These are phyloP conservation scores for Aethionema arabicum DNA, from an alignment of 345 rosid genomes.

Conservation along the genomic window DNA sequence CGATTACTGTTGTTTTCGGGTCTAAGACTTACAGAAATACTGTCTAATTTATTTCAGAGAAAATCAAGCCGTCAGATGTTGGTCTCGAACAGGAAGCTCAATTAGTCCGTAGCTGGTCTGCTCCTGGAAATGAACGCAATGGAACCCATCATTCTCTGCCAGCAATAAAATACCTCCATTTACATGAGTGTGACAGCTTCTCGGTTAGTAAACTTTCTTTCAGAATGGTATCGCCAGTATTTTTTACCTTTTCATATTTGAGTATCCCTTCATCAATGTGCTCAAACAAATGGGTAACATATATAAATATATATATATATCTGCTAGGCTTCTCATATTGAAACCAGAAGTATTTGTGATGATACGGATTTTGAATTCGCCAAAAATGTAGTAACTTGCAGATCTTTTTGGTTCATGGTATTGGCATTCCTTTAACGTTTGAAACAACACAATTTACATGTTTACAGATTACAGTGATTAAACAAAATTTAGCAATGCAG, in stretches of 20 bases:
- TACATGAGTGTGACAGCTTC: constrained; percentile 90
- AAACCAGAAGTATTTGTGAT: constrained; percentile 1
- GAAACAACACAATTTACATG: neutral
- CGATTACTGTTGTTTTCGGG: neutral
- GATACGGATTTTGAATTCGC: neutral
- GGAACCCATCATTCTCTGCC: constrained; percentile 64
- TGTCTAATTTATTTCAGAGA: constrained; percentile 54
- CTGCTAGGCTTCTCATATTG: constrained; percentile 10
- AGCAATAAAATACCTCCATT: constrained; percentile 73
- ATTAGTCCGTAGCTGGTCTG: constrained; percentile 65
- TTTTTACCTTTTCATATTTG: constrained; percentile 2
- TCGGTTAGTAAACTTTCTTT: constrained; percentile 56
- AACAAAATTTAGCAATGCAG: constrained; percentile 9
- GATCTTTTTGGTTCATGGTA: constrained; percentile 2
- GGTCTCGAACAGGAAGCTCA: constrained; percentile 98
- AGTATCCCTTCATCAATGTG: constrained; percentile 5
- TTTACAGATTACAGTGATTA: neutral
- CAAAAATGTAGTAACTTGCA: neutral
- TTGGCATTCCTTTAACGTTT: constrained; percentile 1
- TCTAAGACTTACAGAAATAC: neutral
- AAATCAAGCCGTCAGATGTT: constrained; percentile 93
- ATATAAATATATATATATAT: constrained; percentile 1
- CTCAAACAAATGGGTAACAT: neutral
- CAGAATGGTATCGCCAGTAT: neutral
- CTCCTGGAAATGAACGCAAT: constrained; percentile 57